A percentile compares a stretch with the other conserved stretches of the same genome.
Evolutionary conservation across 2,329 filamentous ascomycete genomes (phyloP).

Genomic region (Aspergillus fijiensis): DNA sequence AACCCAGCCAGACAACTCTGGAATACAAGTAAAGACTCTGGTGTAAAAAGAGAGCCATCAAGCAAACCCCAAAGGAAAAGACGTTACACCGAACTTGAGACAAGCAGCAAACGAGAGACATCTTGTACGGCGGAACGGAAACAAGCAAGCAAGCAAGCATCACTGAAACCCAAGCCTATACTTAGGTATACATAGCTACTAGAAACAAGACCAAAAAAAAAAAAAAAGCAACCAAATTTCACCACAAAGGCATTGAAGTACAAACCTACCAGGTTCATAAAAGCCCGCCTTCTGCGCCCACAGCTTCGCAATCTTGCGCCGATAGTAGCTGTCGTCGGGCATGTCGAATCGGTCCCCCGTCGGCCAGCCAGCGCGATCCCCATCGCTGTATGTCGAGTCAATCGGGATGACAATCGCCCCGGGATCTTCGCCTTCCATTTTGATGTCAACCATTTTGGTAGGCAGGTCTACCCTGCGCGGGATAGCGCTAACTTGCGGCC

Average conservation of each 20-base stretch:
- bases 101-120: background rate
- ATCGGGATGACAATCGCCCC: conserved; percentile 33
- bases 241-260: background rate
- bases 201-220: too few species aligned
- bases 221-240: too few species aligned
- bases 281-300: conserved; percentile 51
- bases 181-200: too few species aligned
- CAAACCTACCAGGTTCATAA: conserved; percentile 34
- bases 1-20: too few species aligned
- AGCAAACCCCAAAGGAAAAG: background rate
- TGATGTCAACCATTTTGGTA: conserved; percentile 4
- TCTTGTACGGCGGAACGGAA: background rate
- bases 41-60: background rate
- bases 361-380: conserved; percentile 39
- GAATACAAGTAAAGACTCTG: too few species aligned
- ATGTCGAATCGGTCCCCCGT: conserved; percentile 32
- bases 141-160: background rate
- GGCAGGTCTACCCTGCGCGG: too few species aligned
- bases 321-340: conserved; percentile 46
- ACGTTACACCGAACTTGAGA: too few species aligned
- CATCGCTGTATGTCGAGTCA: conserved; percentile 40
- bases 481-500: too few species aligned
- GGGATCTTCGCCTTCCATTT: background rate
- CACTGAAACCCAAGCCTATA: too few species aligned
- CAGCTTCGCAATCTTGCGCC: conserved; percentile 47